phyloP scores from a whole-genome alignment of 1,284 basidiomycete genomes.

The Cutaneotrichosporon daszewskae region DNA sequence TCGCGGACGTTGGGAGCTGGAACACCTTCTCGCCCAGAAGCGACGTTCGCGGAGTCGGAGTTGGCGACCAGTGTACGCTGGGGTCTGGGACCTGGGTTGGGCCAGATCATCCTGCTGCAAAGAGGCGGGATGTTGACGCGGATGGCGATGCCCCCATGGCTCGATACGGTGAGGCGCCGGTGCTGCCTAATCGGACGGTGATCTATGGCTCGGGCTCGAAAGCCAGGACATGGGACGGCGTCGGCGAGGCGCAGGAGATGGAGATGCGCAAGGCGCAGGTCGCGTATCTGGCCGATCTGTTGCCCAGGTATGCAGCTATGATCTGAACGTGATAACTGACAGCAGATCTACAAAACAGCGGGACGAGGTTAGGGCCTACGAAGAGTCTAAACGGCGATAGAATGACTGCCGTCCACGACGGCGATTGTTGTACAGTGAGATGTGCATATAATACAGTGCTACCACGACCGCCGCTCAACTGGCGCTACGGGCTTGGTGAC shows the following conservation, averaged over 20 bases:
- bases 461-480: no score
- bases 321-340: background rate
- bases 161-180: constrained; percentile 7
- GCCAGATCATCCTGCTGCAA: background rate
- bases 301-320: constrained; percentile 60
- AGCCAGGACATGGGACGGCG: constrained; percentile 73
- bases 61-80: constrained; percentile 9
- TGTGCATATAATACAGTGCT: no score
- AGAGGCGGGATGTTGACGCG: background rate
- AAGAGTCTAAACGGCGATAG: no score
- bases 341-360: constrained; percentile 4
- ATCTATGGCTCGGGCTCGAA: constrained; percentile 71
- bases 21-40: constrained; percentile 7
- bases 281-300: constrained; percentile 86
- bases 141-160: constrained; percentile 13
- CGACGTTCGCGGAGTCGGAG: constrained; percentile 7
- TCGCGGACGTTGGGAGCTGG: constrained; percentile 7
- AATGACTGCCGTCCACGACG: no score
- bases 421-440: constrained; percentile 2
- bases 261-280: constrained; percentile 69
- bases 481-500: no score
- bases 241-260: constrained; percentile 73
- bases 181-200: constrained; percentile 74
- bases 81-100: constrained; percentile 3
- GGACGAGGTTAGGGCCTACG: background rate